Base-by-base conservation (phyloP, 306 rosid genomes). In the Mimosa bimucronata region DNA sequence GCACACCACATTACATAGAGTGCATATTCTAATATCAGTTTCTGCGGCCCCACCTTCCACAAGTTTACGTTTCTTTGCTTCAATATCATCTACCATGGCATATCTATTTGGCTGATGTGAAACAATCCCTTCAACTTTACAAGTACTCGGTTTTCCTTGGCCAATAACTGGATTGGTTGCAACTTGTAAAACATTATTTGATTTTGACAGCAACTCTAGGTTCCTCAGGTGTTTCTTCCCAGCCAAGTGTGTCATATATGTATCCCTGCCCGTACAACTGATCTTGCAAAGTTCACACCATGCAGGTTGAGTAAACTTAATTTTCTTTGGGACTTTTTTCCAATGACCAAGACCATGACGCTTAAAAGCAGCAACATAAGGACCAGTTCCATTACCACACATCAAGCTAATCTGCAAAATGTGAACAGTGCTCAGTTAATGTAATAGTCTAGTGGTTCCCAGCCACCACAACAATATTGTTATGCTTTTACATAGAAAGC, bases 171-270 rank as follows among this genome's bases (percentile, higher is more conserved):
- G 60, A 53, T 53, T 50, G 57, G 31, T 40, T 41, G 3, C 11
- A 6, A 23, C 21, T 18, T 50, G 57, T 8, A 50, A 50, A 50
- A 3, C 34, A 68, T 12, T 41, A n/a, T 64, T 75, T n/a, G 83
- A 81, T 70, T 82, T 77, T n/a, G 76, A 78, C 7, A 73, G 81
- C 77, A 86, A 83, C 78, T 88, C 86, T 77, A 82, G 13, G 45
- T 86, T 90, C 85, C 74, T 89, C 71, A 83, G 58, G 79, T 92
- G 97, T 79, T 92, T 92, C 88, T 84, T 92, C 71, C 97, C 97
- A 2, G 76, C 14, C 44, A 85, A 34, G 79, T 92, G 97, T 64
- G 66, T 37, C 82, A 64, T 23, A 53, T 91, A 92, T 42, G 79
- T 72, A 76, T 89, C 96, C 55, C 25, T 84, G 90, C 90, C 88